Percentiles rank a stretch among this genome's conserved stretches.
phyloP scores from a whole-genome alignment of 768 basidiomycete species.

The Suillus paluster region DNA sequence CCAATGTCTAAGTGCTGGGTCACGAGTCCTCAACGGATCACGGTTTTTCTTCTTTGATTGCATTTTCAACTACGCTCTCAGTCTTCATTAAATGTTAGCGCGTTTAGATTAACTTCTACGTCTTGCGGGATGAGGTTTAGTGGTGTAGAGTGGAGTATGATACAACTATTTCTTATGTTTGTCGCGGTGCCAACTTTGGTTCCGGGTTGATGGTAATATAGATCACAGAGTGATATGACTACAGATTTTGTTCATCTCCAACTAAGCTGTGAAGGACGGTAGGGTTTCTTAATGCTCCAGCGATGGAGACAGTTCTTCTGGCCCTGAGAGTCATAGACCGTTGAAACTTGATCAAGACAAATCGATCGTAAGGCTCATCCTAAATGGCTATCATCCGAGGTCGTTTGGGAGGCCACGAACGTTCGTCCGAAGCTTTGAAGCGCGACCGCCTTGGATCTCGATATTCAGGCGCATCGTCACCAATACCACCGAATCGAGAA shows the following conservation, averaged over 20 bases:
- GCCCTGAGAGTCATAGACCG: not conserved
- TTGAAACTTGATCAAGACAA: not conserved
- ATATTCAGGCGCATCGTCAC: not conserved
- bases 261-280: not conserved
- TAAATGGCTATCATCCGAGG: not conserved
- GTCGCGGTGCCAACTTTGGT: not conserved
- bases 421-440: not conserved
- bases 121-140: not conserved
- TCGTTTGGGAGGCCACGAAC: not conserved
- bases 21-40: not conserved
- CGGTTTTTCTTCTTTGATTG: not conserved
- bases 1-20: constrained; percentile 12
- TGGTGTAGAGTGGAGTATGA: not conserved
- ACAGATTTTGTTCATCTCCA: not conserved
- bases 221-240: not conserved
- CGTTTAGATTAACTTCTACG: no score
- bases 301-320: not conserved
- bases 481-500: not conserved
- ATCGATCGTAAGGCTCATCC: not conserved
- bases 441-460: no score
- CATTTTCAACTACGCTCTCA: not conserved
- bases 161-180: not conserved
- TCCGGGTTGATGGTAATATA: not conserved
- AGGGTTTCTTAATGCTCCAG: not conserved
- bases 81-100: not conserved